These are phyloP conservation scores for Serendipita sp. DNA, from an alignment of 768 basidiomycete genomes.

Conservation along the genomic window DNA sequence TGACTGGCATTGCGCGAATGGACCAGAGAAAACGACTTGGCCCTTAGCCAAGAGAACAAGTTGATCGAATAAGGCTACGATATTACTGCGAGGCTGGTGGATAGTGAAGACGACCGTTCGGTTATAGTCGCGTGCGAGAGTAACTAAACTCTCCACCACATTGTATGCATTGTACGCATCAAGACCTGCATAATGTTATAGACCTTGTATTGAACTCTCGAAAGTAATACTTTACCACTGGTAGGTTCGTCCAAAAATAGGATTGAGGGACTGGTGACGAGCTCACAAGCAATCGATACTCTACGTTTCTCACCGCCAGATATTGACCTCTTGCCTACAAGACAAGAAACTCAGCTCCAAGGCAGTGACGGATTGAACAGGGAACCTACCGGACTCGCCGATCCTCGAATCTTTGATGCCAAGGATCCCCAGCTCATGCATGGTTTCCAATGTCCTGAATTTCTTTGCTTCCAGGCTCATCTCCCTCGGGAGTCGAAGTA, in stretches of 20 bases:
- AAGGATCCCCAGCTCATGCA: conserved; percentile 89
- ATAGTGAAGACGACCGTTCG: conserved; percentile 96
- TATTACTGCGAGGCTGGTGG: conserved; percentile 95
- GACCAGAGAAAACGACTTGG: conserved; percentile 71
- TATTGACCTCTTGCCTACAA: conserved; percentile 68
- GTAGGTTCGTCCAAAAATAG: conserved; percentile 96
- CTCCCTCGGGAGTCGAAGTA: conserved; percentile 77
- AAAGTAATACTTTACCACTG: conserved; percentile 40
- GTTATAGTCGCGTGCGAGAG: conserved; percentile 74
- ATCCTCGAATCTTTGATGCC: conserved; percentile 81
- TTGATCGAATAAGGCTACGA: conserved; percentile 89
- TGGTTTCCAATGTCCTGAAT: conserved; percentile 82
- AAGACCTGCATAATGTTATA: conserved; percentile 37
- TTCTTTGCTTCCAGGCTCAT: conserved; percentile 96
- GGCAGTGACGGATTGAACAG: background rate
- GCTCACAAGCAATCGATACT: conserved; percentile 93
- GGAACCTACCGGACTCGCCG: conserved; percentile 60
- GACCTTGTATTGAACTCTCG: background rate
- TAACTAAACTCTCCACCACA: conserved; percentile 76
- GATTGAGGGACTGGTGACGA: conserved; percentile 93
- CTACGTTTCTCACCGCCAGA: conserved; percentile 96
- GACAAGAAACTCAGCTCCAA: background rate
- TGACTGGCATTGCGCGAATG: conserved; percentile 52
- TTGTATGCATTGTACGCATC: conserved; percentile 94
- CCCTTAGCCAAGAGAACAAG: conserved; percentile 74